Evolutionary conservation across 2,329 filamentous ascomycete genomes (phyloP), one percentile per base, ranked within the genome.

Genomic region (Juglanconis oblonga): DNA sequence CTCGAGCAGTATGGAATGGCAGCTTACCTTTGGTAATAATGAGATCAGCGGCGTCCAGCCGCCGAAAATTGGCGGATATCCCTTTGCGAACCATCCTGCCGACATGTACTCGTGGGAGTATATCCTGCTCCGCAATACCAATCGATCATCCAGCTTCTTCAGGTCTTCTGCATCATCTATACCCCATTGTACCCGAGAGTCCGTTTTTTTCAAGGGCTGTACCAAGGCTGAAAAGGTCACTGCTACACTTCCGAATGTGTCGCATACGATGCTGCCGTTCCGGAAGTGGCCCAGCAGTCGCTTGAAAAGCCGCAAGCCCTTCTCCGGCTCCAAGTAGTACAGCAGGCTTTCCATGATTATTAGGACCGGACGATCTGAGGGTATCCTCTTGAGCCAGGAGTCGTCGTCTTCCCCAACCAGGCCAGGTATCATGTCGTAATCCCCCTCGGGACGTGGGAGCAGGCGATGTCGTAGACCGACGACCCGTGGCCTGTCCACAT

Each of bases 301-400:
- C 32, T 51, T n/a, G n/a, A 59, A 35, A 31, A 59, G 49, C 11
- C 47, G 38, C 42, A 35, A 14, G 5, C 70, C 71, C 29, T 67
- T 52, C 7, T 64, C 61, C 3, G 59, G 58, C 33, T 61, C 51
- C 9, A 69, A 51, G 55, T 69, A 69, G 24, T 59, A 59, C 36
- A 67, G 61, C n/a, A 69, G 58, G 1, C 67, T 64, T 57, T 69
- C 67, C 44, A 63, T 67, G 42, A 69, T 60, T 44, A 68, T 58
- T 7, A 64, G 33, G 1, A 62, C 64, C 8, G 66, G 66, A 5
- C 64, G 57, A 49, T 68, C 66, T 10, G 57, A 53, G 6, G 65
- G 66, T 31, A 68, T 57, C 31, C 65, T 52, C 14, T 52, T 35
- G 5, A 64, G 59, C 67, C 67, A 69, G 11, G 48, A 45, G n/a